Percentiles rank a stretch among this genome's conserved stretches.
These are phyloP conservation scores for Leptoxyphium fumago DNA, from an alignment of 2,329 filamentous ascomycete species.

Conservation along the genomic window DNA sequence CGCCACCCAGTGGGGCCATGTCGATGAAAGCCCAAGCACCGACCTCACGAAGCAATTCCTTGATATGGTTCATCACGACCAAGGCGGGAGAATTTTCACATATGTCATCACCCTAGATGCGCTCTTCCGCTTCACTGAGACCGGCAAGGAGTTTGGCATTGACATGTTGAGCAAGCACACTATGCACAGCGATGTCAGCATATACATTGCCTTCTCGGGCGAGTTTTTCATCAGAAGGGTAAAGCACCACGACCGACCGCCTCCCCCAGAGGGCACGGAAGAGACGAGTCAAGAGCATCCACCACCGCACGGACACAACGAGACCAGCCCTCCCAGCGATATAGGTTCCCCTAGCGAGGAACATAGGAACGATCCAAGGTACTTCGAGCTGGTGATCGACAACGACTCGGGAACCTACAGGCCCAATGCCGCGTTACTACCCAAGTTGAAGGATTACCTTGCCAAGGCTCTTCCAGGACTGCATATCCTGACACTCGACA, in stretches of 20 bases:
- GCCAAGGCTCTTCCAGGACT: constrained; percentile 62
- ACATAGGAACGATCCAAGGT: constrained; percentile 35
- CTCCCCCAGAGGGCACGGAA: constrained; percentile 29
- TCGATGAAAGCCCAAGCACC: constrained; percentile 43
- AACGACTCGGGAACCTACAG: constrained; percentile 92
- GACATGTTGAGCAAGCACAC: constrained; percentile 90
- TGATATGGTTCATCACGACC: constrained; percentile 71
- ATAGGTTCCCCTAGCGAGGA: constrained; percentile 28
- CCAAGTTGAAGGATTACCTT: constrained; percentile 55
- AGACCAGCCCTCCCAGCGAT: constrained; percentile 39
- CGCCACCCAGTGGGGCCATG: constrained; percentile 56
- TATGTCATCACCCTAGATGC: constrained; percentile 84
- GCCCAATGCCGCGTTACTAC: constrained; percentile 64
- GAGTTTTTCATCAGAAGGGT: constrained; percentile 80
- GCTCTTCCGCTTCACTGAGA: constrained; percentile 82
- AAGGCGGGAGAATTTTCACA: constrained; percentile 76
- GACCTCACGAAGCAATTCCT: constrained; percentile 69
- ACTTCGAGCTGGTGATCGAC: constrained; percentile 83
- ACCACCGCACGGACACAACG: constrained; percentile 10
- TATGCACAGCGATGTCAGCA: constrained; percentile 87
- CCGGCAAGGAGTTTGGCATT: constrained; percentile 87
- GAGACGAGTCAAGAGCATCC: constrained; percentile 30
- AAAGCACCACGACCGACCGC: constrained; percentile 30
- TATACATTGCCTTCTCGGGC: constrained; percentile 81
- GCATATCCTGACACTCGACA: constrained; percentile 59